Conservation (phyloP, 148 eudicot genomes). For the Persicaria tinctoria region DNA sequence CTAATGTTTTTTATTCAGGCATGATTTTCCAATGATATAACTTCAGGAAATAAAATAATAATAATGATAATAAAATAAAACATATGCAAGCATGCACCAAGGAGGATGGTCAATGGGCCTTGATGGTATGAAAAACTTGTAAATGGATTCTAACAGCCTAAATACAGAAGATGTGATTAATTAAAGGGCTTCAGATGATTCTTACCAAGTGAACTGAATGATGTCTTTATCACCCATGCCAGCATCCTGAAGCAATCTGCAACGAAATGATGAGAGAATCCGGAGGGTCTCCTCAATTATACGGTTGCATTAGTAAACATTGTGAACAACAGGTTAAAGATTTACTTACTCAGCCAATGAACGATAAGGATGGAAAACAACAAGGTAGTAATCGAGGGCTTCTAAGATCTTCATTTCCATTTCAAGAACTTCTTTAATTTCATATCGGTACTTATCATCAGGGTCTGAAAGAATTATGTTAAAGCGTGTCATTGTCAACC, state of each 20-base stretch:
- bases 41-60: no score
- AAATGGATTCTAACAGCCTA: background rate
- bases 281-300: background rate
- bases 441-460: slow-evolving; percentile 73
- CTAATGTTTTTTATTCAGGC: background rate
- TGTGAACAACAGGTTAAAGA: slow-evolving; percentile 2
- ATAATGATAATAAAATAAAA: background rate
- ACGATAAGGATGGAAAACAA: slow-evolving; percentile 91
- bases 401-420: slow-evolving; percentile 99
- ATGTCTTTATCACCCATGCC: slow-evolving; percentile 67
- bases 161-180: background rate
- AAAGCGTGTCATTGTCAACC: slow-evolving; percentile 13
- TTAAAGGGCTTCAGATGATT: background rate
- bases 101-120: background rate
- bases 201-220: slow-evolving; percentile 81
- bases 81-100: background rate
- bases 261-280: background rate
- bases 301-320: background rate
- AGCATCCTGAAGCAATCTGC: slow-evolving; percentile 88
- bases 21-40: background rate
- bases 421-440: slow-evolving; percentile 92
- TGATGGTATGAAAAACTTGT: background rate
- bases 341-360: slow-evolving; percentile 71
- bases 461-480: slow-evolving; percentile 40
- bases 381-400: slow-evolving; percentile 82